Conservation (phyloP, 2,329 filamentous ascomycete genomes). For the Fusarium sublunatum region DNA sequence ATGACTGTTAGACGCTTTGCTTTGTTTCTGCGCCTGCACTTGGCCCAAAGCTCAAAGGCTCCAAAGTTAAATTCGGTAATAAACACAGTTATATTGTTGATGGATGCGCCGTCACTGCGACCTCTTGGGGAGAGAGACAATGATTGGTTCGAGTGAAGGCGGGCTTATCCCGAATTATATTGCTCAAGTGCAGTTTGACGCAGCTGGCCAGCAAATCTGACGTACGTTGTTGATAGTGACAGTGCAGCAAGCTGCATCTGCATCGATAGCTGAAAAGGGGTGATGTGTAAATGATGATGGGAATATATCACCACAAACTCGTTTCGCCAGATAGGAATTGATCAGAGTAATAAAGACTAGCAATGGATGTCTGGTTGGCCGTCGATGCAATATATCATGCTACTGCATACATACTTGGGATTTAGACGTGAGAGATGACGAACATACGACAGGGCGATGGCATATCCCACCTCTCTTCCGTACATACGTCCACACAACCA, state of each 20-base stretch:
- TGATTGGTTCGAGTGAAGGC: constrained; percentile 12
- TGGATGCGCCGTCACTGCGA: constrained; percentile 4
- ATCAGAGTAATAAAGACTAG: background rate
- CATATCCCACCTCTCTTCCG: constrained; percentile 11
- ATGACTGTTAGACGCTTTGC: constrained; percentile 8
- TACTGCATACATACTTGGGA: constrained; percentile 7
- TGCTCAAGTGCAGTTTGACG: background rate
- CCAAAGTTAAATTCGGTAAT: constrained; percentile 8
- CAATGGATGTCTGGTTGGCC: background rate
- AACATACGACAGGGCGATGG: constrained; percentile 22
- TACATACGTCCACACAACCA: constrained; percentile 31
- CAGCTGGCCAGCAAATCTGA: background rate
- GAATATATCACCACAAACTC: background rate
- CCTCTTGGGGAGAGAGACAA: constrained; percentile 3
- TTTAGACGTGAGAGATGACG: constrained; percentile 30
- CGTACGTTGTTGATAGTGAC: constrained; percentile 2
- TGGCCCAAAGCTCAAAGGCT: background rate
- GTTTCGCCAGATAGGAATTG: background rate
- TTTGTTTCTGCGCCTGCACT: background rate
- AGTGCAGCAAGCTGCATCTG: background rate
- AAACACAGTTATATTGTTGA: constrained; percentile 8
- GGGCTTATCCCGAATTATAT: background rate
- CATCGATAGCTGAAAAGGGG: background rate
- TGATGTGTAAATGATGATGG: constrained; percentile 19
- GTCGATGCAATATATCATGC: constrained; percentile 14